phyloP scores from a whole-genome alignment of 805 yeast species.

The Zygotorulaspora danielsina region DNA sequence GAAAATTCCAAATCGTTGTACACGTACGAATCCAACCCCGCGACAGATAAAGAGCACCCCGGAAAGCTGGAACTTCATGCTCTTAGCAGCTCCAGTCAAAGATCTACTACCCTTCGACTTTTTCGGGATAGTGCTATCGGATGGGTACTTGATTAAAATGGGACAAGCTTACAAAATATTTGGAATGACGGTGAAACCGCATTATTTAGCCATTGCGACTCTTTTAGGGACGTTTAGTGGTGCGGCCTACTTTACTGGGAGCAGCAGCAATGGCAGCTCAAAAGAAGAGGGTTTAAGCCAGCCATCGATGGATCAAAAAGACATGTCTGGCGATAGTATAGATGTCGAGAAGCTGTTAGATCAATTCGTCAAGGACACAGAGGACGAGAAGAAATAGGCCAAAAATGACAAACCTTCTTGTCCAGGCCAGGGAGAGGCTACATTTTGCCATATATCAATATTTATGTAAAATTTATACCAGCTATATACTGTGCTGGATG shows the following conservation, averaged over 20 bases:
- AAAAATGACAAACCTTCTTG: too few relatives aligned
- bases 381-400: constrained; percentile 6
- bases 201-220: constrained; percentile 79
- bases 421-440: too few relatives aligned
- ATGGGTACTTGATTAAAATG: too few relatives aligned
- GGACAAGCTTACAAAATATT: constrained; percentile 63
- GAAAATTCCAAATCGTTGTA: constrained; percentile 1
- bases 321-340: constrained; percentile 15
- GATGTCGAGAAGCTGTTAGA: constrained; percentile 28
- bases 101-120: too few relatives aligned
- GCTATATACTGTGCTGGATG: too few relatives aligned
- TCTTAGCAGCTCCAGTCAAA: too few relatives aligned
- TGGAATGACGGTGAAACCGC: constrained; percentile 82
- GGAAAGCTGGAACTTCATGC: background rate
- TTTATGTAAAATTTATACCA: too few relatives aligned
- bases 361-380: constrained; percentile 24
- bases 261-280: constrained; percentile 5
- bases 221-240: constrained; percentile 21
- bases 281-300: constrained; percentile 4
- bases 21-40: background rate
- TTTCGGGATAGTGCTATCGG: too few relatives aligned
- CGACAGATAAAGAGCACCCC: background rate
- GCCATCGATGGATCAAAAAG: background rate
- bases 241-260: constrained; percentile 14
- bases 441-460: too few relatives aligned